Base-by-base conservation (phyloP, 2,329 filamentous ascomycete genomes). In the Aureobasidium sp. region DNA sequence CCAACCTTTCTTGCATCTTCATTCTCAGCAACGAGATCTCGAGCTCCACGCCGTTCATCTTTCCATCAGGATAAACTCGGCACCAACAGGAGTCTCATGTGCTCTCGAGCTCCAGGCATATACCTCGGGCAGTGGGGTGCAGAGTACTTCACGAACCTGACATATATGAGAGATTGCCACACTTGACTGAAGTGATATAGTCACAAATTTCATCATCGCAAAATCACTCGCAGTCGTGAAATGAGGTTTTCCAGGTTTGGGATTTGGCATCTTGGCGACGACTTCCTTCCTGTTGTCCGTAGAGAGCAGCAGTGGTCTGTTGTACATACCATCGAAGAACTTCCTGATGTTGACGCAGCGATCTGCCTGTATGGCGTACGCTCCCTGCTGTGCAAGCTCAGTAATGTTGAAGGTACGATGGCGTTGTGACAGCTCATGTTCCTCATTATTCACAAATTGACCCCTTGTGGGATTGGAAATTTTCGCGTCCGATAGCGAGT, bases 61-160 rank as follows among this genome's bases (percentile, higher is more conserved):
- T 72, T 74, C 71, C 70, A 74, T 72, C 8, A 75, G 62, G 29
- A 74, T 74, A 50, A 72, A 74, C 64, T 75, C 73, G 1, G 65
- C 64, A 5, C 72, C 69, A 11, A 74, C 67, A 27, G 68, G 63
- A 58, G 67, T 72, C 15, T 65, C 63, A 8, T 68, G 42, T 27
- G 66, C 64, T 32, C 62, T 62, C n/a, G 71, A 72, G 62, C 66
- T 69, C 72, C 72, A 76, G 15, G 68, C 69, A 13, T 69, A 65
- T 13, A 74, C 69, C 62, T 64, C 69, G 6, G 73, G 73, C 15
- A 70, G 66, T 29, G 73, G 73, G 27, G 65, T 72, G 32, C 62
- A 54, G 10, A 75, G 66, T 27, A 69, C 63, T 39, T 69, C 69
- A 27, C 69, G 68, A 15, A 66, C 66, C 71, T 75, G 37, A 13